Base-by-base conservation (phyloP, 1,284 basidiomycete genomes). In the Trichosporon coremiiforme region DNA sequence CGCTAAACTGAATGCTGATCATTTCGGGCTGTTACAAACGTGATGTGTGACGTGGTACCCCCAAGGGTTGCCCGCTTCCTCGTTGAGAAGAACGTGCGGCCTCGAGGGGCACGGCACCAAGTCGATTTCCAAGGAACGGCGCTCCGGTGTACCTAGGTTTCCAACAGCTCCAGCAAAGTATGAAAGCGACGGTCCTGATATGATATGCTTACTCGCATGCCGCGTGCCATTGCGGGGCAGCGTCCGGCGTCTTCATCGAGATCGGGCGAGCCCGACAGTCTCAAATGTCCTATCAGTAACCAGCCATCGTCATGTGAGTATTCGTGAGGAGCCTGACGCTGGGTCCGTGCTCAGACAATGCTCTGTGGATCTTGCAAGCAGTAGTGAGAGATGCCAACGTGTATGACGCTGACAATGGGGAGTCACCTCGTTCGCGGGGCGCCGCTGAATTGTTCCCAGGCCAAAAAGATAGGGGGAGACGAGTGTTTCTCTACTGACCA, bases 41-140 rank as follows among this genome's bases (percentile, higher is more conserved):
- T 35, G 33, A 35, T 1, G 5, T 35, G 33, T 35, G 33, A 35
- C 33, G 6, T 10, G 12, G 36, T 38, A 7, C 36, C 36, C 12
- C 3, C 15, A n/a, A n/a, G 17, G 17, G 12, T n/a, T 45, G 41
- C 41, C 41, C 41, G 41, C 41, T n/a, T 15, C 41, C 41, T 13
- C 41, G 38, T 41, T 41, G 38, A 41, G 15, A 12, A 13, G 38
- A 41, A 41, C 38, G 38, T 17, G 38, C 38, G 10, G 15, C 38
- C 38, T 13, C 8, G 47, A 17, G 20, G 25, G 25, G 25, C 25
- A 25, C 25, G n/a, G 20, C 50, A 53, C 50, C 17, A 25, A 25
- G 25, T 25, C 25, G 20, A 53, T 53, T 53, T 53, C 50, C 50
- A 53, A 53, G 50, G 50, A 53, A 53, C 50, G 50, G 50, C 50